phyloP scores from a whole-genome alignment of 192 early-diverging fungal genomes.

The Coemansia sp. region DNA sequence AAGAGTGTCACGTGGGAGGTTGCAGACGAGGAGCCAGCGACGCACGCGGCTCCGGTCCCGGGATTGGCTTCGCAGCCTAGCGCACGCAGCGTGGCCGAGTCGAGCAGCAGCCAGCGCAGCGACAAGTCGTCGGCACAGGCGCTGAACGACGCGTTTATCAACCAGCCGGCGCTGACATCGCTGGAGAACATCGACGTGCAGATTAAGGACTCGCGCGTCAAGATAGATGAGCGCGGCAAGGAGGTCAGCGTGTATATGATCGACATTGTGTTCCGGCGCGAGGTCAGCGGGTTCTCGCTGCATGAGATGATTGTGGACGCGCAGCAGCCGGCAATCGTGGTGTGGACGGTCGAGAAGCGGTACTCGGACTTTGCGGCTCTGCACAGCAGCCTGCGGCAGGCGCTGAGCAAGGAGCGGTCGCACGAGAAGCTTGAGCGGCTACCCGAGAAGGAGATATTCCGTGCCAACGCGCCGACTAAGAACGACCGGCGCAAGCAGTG shows the following conservation, averaged over 20 bases:
- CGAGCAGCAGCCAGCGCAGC: too few species aligned
- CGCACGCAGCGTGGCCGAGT: neutral
- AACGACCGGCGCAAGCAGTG: conserved; percentile 83
- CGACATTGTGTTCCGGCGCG: conserved; percentile 41
- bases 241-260: conserved; percentile 64
- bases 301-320: conserved; percentile 50
- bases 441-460: conserved; percentile 84
- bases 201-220: conserved; percentile 61
- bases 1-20: neutral
- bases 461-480: conserved; percentile 78
- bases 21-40: neutral
- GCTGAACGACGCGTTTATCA: conserved; percentile 1
- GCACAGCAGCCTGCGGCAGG: conserved; percentile 70
- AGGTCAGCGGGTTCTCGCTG: conserved; percentile 48
- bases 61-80: neutral
- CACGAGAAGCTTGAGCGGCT: conserved; percentile 68
- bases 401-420: conserved; percentile 35
- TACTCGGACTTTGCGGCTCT: conserved; percentile 84
- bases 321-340: conserved; percentile 52
- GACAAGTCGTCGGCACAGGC: conserved; percentile 1
- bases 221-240: conserved; percentile 75
- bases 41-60: neutral
- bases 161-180: conserved; percentile 41
- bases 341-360: conserved; percentile 86
- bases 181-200: conserved; percentile 53